Evolutionary conservation across 2,329 filamentous ascomycete genomes (phyloP).

Genomic region (Albophoma yamanashiensis): DNA sequence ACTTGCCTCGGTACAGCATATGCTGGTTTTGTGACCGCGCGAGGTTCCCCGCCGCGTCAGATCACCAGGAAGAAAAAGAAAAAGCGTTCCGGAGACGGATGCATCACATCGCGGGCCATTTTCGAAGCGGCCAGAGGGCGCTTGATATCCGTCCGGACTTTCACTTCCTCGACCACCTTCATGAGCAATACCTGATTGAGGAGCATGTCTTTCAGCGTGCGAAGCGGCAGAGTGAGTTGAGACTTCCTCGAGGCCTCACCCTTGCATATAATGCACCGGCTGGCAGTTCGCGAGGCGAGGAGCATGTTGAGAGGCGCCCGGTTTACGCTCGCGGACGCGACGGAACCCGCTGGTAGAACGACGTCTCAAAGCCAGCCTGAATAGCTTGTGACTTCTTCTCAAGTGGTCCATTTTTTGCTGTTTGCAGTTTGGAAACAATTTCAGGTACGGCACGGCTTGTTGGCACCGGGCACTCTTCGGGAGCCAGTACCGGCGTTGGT

Average conservation of each 20-base stretch:
- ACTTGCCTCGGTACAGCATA: conserved; percentile 22
- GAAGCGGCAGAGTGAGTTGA: conserved; percentile 9
- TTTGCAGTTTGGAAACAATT: background rate
- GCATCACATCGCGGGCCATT: conserved; percentile 37
- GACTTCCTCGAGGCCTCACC: background rate
- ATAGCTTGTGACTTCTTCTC: background rate
- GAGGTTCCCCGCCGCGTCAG: conserved; percentile 15
- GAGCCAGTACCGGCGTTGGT: background rate
- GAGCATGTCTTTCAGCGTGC: conserved; percentile 11
- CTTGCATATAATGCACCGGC: background rate
- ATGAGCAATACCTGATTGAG: conserved; percentile 15
- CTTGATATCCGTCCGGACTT: conserved; percentile 27
- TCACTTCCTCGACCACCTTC: conserved; percentile 26
- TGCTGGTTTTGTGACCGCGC: conserved; percentile 41
- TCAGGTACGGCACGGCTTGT: background rate
- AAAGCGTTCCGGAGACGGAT: conserved; percentile 29
- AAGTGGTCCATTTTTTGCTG: background rate
- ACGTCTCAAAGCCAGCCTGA: background rate
- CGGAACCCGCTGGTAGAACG: background rate
- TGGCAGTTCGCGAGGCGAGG: background rate
- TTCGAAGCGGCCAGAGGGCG: conserved; percentile 15
- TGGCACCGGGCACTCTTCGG: background rate
- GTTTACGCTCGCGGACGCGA: conserved; percentile 10
- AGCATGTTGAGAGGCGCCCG: background rate
- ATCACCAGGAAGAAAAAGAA: conserved; percentile 1